A percentile compares a stretch with the other conserved stretches of the same genome.
phyloP scores from a whole-genome alignment of 345 rosid species.

The Cardiospermum halicacabum region DNA sequence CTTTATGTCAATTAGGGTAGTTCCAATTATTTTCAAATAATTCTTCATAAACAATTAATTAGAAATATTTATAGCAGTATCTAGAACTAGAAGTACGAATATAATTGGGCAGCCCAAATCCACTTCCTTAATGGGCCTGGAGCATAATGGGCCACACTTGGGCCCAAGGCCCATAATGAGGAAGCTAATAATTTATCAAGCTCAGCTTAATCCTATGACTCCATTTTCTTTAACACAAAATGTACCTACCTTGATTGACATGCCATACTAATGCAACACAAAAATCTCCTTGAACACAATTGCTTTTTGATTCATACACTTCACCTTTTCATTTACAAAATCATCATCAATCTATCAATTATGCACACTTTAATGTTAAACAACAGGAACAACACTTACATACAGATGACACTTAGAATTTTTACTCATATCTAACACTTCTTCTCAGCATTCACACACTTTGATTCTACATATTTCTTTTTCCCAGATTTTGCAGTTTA shows the following conservation, averaged over 20 bases:
- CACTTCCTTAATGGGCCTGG: no score
- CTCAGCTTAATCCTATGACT: background rate
- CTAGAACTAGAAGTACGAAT: no score
- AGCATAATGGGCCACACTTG: no score
- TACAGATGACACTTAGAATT: background rate
- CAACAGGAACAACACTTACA: background rate
- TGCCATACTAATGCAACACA: background rate
- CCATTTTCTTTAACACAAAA: background rate
- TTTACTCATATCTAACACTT: background rate
- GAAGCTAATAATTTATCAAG: no score
- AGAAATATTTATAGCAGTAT: no score
- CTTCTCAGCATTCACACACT: background rate
- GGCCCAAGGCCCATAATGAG: no score
- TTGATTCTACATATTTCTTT: background rate
- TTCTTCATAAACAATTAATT: no score
- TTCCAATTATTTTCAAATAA: no score
- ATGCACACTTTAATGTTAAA: background rate
- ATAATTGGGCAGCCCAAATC: no score
- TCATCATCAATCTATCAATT: background rate
- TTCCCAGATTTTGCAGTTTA: background rate
- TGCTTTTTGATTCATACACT: background rate
- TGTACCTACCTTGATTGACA: background rate
- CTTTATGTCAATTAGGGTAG: no score
- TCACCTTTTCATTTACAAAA: conserved; percentile 3
- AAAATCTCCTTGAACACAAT: background rate